These are phyloP conservation scores for Tritrichomonas musculus DNA, from an alignment of 208 protist species.

Conservation along the genomic window DNA sequence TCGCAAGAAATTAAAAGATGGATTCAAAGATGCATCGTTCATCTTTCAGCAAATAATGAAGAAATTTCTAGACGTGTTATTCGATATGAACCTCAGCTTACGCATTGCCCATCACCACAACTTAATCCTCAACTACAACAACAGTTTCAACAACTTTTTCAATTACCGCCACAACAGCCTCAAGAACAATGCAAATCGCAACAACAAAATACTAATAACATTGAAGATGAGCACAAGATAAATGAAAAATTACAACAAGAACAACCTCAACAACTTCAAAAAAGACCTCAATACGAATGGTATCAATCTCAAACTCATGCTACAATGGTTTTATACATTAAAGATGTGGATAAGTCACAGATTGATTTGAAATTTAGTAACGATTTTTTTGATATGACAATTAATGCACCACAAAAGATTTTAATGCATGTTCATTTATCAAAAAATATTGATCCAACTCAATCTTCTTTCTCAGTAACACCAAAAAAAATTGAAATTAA, in stretches of 20 bases:
- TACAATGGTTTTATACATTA: not conserved
- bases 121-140: too few species aligned
- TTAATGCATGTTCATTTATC: not conserved
- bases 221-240: too few species aligned
- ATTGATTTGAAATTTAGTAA: not conserved
- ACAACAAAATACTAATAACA: too few species aligned
- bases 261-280: too few species aligned
- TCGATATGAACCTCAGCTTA: not conserved
- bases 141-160: too few species aligned
- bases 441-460: not conserved
- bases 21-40: not conserved
- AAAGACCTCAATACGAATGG: not conserved
- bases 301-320: not conserved
- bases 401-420: not conserved
- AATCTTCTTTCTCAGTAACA: not conserved
- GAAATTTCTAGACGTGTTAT: not conserved
- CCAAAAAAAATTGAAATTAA: constrained; percentile 10
- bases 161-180: too few species aligned
- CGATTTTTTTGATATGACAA: not conserved
- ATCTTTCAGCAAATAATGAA: not conserved
- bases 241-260: too few species aligned
- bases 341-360: not conserved
- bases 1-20: not conserved
- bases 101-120: too few species aligned
- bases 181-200: too few species aligned